Conservation (phyloP, 352 stramenopile genomes). For the Ochromonadaceae sp. region DNA sequence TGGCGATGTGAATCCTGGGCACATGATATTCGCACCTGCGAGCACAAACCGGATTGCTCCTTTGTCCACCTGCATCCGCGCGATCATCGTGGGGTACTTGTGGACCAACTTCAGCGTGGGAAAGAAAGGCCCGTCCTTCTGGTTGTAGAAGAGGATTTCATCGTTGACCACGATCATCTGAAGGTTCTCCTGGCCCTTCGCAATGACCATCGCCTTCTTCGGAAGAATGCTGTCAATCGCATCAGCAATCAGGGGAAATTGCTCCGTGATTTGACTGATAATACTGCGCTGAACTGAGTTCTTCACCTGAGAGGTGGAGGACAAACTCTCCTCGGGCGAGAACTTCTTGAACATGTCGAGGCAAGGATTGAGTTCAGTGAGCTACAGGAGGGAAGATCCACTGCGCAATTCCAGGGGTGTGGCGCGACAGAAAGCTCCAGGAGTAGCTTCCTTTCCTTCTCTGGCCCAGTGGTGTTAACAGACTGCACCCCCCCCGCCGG, state of each 20-base stretch:
- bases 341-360: slow-evolving; percentile 93
- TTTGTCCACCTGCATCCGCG: slow-evolving; percentile 81
- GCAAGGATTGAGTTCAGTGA: no score
- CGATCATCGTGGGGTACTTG: slow-evolving; percentile 80
- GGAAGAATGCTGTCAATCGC: slow-evolving; percentile 62
- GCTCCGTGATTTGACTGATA: slow-evolving; percentile 73
- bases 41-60: slow-evolving; percentile 93
- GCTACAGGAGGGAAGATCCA: no score
- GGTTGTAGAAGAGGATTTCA: slow-evolving; percentile 86
- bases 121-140: slow-evolving; percentile 88
- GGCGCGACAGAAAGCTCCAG: no score
- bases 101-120: slow-evolving; percentile 86
- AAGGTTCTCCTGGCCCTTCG: slow-evolving; percentile 68
- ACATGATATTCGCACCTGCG: slow-evolving; percentile 96
- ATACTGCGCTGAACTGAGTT: slow-evolving; percentile 87
- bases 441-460: no score
- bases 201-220: slow-evolving; percentile 75
- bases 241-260: slow-evolving; percentile 62
- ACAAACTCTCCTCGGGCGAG: slow-evolving; percentile 77
- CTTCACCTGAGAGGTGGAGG: slow-evolving; percentile 88
- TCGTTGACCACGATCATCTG: slow-evolving; percentile 65
- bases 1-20: slow-evolving; percentile 83
- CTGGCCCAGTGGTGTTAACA: no score
- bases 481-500: no score
- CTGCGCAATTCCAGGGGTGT: no score